Conservation (phyloP, 2,329 filamentous ascomycete genomes). For the Fusarium sp. region DNA sequence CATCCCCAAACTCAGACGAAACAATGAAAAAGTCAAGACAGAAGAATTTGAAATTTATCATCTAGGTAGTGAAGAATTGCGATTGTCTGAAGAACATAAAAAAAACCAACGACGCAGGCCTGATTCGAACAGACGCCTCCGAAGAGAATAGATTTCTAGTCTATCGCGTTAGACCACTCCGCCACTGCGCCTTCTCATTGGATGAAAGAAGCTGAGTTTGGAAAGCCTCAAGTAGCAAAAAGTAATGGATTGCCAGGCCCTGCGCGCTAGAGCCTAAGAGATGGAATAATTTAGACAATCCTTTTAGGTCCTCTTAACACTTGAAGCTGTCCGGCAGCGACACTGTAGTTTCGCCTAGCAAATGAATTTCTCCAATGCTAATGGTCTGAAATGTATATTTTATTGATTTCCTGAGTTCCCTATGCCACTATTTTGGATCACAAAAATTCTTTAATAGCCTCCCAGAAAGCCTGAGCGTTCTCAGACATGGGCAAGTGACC, state of each 20-base stretch:
- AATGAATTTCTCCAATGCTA: background rate
- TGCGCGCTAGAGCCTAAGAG: background rate
- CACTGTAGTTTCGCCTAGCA: background rate
- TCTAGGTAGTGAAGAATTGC: too few relatives aligned
- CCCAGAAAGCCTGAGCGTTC: slow-evolving; percentile 74
- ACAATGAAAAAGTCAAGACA: too few relatives aligned
- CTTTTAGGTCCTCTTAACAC: background rate
- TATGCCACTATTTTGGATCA: slow-evolving; percentile 37
- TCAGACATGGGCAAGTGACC: slow-evolving; percentile 91
- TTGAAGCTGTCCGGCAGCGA: background rate
- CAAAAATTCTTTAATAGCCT: slow-evolving; percentile 70
- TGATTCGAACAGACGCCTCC: slow-evolving; percentile 10
- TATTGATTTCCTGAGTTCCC: background rate
- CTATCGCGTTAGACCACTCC: slow-evolving; percentile 8
- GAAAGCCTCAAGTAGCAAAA: background rate
- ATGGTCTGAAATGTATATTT: background rate
- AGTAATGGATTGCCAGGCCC: rapidly evolving
- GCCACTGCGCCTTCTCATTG: slow-evolving; percentile 4
- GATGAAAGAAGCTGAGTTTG: background rate
- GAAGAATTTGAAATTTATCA: too few relatives aligned
- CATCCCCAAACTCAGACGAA: too few relatives aligned
- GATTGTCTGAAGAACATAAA: background rate
- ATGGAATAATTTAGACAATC: background rate
- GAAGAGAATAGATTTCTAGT: slow-evolving; percentile 11
- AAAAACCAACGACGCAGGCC: slow-evolving; percentile 6